A percentile compares a stretch with the other conserved stretches of the same genome.
phyloP scores from a whole-genome alignment of 148 eudicot species.

The Chenopodium berlandieri region DNA sequence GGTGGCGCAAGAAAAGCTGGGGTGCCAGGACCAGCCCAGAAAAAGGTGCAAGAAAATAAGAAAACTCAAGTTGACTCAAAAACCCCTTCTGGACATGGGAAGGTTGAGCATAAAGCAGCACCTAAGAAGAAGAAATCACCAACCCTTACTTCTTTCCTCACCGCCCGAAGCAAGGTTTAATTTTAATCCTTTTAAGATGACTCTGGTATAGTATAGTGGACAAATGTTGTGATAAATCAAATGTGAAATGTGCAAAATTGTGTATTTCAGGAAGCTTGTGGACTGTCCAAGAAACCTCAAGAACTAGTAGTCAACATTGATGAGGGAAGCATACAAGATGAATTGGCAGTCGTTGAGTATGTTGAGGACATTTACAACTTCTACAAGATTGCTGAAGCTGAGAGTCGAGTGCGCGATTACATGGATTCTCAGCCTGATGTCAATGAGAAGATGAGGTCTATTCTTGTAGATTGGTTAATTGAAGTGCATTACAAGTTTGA shows the following conservation, averaged over 20 bases:
- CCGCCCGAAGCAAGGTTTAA: constrained; percentile 53
- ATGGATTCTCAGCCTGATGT: constrained; percentile 44
- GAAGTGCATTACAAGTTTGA: constrained; percentile 55
- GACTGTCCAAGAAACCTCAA: constrained; percentile 33
- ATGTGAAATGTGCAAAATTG: too few relatives aligned
- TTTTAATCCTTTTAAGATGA: neutral
- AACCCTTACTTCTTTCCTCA: constrained; percentile 42
- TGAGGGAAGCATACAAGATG: constrained; percentile 31
- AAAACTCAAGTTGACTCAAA: constrained; percentile 22
- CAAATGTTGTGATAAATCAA: too few relatives aligned
- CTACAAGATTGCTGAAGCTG: constrained; percentile 37
- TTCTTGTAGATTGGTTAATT: constrained; percentile 49
- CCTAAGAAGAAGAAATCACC: constrained; percentile 29
- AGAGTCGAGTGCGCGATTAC: constrained; percentile 32
- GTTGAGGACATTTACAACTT: constrained; percentile 43
- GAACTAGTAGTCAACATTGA: constrained; percentile 41
- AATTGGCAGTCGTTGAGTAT: constrained; percentile 43
- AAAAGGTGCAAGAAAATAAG: constrained; percentile 32
- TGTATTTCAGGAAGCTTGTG: constrained; percentile 39
- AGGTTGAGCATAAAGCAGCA: constrained; percentile 20
- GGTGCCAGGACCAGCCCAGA: constrained; percentile 17
- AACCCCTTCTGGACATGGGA: constrained; percentile 25
- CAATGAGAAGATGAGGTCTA: constrained; percentile 50
- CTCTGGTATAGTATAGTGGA: neutral
- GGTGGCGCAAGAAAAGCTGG: constrained; percentile 18